Evolutionary conservation across 108 stramenopile species (phyloP).

Genomic region (Phaeodactylum tricornutum): DNA sequence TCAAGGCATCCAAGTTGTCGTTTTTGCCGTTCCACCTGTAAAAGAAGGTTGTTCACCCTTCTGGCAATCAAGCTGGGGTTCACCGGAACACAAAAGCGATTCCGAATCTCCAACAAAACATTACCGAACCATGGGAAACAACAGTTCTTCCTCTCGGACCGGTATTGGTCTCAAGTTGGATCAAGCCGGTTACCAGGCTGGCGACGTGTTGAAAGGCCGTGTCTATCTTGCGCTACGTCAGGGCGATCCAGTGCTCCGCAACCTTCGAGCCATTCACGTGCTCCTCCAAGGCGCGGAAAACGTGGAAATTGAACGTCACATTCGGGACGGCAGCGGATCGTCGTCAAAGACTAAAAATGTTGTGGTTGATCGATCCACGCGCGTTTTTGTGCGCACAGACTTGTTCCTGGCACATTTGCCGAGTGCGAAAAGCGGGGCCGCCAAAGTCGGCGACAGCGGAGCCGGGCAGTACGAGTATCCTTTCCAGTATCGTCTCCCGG

Average conservation of each 20-base stretch:
- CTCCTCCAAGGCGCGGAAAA: slow-evolving; percentile 6
- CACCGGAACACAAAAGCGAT: no score
- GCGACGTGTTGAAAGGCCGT: slow-evolving; percentile 5
- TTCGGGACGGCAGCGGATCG: not conserved
- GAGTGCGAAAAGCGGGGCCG: no score
- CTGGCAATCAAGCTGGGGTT: no score
- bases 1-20: no score
- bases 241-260: not conserved
- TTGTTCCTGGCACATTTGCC: no score
- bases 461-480: slow-evolving; percentile 21
- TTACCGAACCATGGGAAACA: no score
- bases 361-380: not conserved
- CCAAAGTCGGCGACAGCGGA: not conserved
- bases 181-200: slow-evolving; percentile 8
- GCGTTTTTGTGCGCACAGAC: not conserved
- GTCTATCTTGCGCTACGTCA: slow-evolving; percentile 5
- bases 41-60: no score
- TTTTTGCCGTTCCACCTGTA: no score
- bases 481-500: slow-evolving; percentile 8
- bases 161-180: slow-evolving; percentile 11
- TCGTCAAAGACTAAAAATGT: not conserved
- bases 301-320: not conserved
- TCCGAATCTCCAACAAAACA: no score
- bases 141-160: no score
- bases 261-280: slow-evolving; percentile 7